phyloP scores from a whole-genome alignment of 805 yeast species.

The Hanseniaspora pseudoguilliermondii region DNA sequence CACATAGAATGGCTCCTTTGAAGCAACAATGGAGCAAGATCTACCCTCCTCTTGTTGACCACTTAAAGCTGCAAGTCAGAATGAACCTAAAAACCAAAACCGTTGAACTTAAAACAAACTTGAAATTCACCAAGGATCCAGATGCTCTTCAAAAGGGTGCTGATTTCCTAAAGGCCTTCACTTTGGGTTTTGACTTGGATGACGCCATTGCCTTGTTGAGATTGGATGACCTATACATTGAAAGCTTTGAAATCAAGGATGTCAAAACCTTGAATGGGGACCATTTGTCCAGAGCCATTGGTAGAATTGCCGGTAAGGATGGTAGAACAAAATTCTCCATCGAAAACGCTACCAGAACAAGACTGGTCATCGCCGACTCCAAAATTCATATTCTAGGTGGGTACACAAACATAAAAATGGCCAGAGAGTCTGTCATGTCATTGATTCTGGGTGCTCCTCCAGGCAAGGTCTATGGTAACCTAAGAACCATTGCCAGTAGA shows the following conservation, averaged over 20 bases:
- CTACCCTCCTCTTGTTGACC: conserved; percentile 91
- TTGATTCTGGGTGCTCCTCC: conserved; percentile 96
- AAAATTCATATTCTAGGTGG: conserved; percentile 96
- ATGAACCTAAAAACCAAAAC: conserved; percentile 83
- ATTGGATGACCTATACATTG: conserved; percentile 90
- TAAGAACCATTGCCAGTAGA: conserved; percentile 92
- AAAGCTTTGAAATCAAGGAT: conserved; percentile 92
- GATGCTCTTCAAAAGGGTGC: conserved; percentile 97
- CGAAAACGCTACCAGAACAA: conserved; percentile 95
- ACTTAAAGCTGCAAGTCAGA: conserved; percentile 85
- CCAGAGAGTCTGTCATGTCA: conserved; percentile 93
- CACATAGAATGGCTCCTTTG: conserved; percentile 92
- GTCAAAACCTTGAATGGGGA: conserved; percentile 92
- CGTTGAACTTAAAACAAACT: conserved; percentile 73
- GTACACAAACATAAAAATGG: conserved; percentile 91
- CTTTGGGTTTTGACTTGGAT: conserved; percentile 91
- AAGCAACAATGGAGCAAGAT: conserved; percentile 84
- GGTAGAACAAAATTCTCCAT: conserved; percentile 98
- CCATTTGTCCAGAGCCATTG: conserved; percentile 95
- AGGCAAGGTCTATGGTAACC: conserved; percentile 93
- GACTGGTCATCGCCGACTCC: conserved; percentile 93
- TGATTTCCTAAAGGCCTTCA: conserved; percentile 89
- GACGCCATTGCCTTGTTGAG: conserved; percentile 91
- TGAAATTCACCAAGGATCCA: conserved; percentile 70
- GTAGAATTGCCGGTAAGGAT: conserved; percentile 98